Percentiles rank a stretch among this genome's conserved stretches.
Conservation (phyloP, 495 filamentous ascomycete genomes). For the Corynascus novoguineensis region DNA sequence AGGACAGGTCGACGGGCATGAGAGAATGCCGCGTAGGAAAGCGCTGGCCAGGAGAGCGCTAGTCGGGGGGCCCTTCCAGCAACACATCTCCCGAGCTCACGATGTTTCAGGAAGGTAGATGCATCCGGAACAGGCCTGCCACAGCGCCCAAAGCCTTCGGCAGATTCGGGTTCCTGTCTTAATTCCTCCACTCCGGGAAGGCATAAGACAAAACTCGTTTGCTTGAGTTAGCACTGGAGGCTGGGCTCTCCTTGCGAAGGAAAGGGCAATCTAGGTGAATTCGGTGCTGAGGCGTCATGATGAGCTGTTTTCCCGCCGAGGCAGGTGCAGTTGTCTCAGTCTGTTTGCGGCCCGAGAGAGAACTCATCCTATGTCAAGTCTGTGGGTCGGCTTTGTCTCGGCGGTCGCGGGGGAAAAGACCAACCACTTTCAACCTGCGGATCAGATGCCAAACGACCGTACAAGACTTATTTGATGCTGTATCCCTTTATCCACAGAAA, state of each 20-base stretch:
- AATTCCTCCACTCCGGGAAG: too few relatives aligned
- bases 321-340: neutral
- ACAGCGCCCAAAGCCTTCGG: too few relatives aligned
- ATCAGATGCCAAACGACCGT: neutral
- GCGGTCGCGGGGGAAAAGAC: neutral
- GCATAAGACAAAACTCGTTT: too few relatives aligned
- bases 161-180: too few relatives aligned
- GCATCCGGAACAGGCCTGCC: too few relatives aligned
- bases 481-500: slow-evolving; percentile 76
- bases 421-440: neutral
- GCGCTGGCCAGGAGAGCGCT: too few relatives aligned
- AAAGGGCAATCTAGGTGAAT: too few relatives aligned
- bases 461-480: slow-evolving; percentile 30
- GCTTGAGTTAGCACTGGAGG: too few relatives aligned
- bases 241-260: too few relatives aligned
- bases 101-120: neutral
- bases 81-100: too few relatives aligned
- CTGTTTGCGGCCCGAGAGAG: neutral
- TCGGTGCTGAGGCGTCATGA: neutral
- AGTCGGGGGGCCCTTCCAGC: neutral
- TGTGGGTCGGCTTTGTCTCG: neutral
- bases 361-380: too few relatives aligned
- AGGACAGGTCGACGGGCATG: neutral
- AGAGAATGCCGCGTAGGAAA: neutral
- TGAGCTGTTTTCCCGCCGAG: neutral